phyloP scores from a whole-genome alignment of 306 rosid genomes.

The Prunus davidiana region DNA sequence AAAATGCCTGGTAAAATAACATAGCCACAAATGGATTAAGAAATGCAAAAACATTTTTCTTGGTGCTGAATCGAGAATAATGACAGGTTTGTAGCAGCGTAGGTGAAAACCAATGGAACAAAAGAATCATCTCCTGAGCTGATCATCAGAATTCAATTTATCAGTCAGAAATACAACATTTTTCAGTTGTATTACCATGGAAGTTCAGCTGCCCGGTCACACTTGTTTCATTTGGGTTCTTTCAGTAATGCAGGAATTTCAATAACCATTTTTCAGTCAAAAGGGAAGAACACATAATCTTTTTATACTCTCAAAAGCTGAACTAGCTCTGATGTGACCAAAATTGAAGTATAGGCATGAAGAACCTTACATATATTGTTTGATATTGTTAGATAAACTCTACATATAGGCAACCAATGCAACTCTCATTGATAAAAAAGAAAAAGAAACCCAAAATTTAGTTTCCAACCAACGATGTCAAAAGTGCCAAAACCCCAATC shows the following conservation, averaged over 20 bases:
- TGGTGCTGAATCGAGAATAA: neutral
- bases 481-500: constrained; percentile 73
- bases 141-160: too few species aligned
- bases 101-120: neutral
- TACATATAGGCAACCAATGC: neutral
- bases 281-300: too few species aligned
- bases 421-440: neutral
- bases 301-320: neutral
- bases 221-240: neutral
- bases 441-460: constrained; percentile 18
- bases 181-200: neutral
- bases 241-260: too few species aligned
- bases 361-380: neutral
- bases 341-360: neutral
- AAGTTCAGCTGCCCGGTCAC: neutral
- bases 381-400: neutral
- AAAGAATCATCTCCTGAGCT: neutral
- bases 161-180: neutral
- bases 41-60: neutral
- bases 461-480: constrained; percentile 75
- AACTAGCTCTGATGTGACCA: neutral
- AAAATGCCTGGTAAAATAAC: neutral
- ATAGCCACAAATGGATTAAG: neutral
- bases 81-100: too few species aligned
- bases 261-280: too few species aligned